Conservation (phyloP, 169 alveolate species). For the Plasmodium billcollinsi region DNA sequence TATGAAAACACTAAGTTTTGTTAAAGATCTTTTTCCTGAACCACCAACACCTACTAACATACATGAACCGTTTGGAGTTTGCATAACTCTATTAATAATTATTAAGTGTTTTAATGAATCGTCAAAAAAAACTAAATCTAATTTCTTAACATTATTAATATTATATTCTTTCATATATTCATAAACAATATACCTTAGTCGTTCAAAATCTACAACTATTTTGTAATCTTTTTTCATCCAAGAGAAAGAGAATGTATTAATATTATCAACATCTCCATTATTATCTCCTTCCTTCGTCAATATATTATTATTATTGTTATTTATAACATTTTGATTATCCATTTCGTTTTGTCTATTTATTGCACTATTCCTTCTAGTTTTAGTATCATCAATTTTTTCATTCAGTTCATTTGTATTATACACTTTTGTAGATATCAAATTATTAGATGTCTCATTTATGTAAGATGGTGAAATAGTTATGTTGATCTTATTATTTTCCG, state of each 20-base stretch:
- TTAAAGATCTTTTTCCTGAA: slow-evolving; percentile 96
- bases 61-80: slow-evolving; percentile 95
- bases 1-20: slow-evolving; percentile 95
- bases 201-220: slow-evolving; percentile 88
- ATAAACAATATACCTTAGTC: slow-evolving; percentile 88
- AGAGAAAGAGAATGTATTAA: slow-evolving; percentile 40
- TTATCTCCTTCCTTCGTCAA: neutral
- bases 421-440: neutral
- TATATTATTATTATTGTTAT: slow-evolving; percentile 9
- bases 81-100: slow-evolving; percentile 93
- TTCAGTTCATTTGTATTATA: neutral
- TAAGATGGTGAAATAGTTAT: no score
- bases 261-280: slow-evolving; percentile 24
- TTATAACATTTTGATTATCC: neutral
- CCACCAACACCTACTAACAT: slow-evolving; percentile 98
- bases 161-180: slow-evolving; percentile 92
- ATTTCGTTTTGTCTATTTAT: neutral
- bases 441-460: neutral
- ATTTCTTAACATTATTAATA: slow-evolving; percentile 92
- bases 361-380: neutral
- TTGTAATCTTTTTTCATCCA: slow-evolving; percentile 84
- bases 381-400: neutral
- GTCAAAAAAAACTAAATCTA: slow-evolving; percentile 96
- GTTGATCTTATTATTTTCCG: neutral
- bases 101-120: slow-evolving; percentile 96